Conservation (phyloP, 2,329 filamentous ascomycete genomes). For the Madurella fahalii region DNA sequence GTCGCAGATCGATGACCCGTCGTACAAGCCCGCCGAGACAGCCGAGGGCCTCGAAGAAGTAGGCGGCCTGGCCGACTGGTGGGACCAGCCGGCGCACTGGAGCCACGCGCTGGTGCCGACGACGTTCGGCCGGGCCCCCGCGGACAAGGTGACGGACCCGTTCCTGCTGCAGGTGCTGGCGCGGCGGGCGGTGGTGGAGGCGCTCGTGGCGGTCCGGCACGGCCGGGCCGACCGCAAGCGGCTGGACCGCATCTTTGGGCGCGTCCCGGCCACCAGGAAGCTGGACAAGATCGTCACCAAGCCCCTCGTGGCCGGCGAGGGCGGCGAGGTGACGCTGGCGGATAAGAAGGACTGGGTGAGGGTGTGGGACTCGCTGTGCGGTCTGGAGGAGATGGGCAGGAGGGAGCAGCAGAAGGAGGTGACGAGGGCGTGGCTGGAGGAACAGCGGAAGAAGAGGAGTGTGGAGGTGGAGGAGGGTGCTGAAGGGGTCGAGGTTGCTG, state of each 20-base stretch:
- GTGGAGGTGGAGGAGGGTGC: constrained; percentile 23
- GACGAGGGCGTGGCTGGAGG: not conserved
- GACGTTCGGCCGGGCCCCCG: constrained; percentile 40
- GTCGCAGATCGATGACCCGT: constrained; percentile 31
- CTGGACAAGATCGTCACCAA: constrained; percentile 29
- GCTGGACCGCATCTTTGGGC: constrained; percentile 21
- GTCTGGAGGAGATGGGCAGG: constrained; percentile 4
- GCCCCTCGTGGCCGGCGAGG: constrained; percentile 34
- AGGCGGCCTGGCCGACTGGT: constrained; percentile 48
- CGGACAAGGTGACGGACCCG: constrained; percentile 39
- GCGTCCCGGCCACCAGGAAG: constrained; percentile 10
- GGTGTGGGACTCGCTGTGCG: constrained; percentile 24
- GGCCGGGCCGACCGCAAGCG: constrained; percentile 33
- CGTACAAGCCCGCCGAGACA: constrained; percentile 46
- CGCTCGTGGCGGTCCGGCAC: constrained; percentile 40
- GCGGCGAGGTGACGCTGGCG: constrained; percentile 39
- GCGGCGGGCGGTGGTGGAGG: constrained; percentile 50
- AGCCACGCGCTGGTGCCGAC: constrained; percentile 35
- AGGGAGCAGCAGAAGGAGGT: not conserved
- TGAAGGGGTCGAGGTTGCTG: not conserved
- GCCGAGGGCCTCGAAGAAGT: constrained; percentile 46
- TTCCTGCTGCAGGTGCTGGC: constrained; percentile 46
- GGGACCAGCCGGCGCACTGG: constrained; percentile 53
- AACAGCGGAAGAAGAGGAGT: not conserved
- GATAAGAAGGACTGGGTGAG: constrained; percentile 33